These are phyloP conservation scores for Colletotrichum sp. DNA, from an alignment of 2,329 filamentous ascomycete genomes.

Conservation along the genomic window DNA sequence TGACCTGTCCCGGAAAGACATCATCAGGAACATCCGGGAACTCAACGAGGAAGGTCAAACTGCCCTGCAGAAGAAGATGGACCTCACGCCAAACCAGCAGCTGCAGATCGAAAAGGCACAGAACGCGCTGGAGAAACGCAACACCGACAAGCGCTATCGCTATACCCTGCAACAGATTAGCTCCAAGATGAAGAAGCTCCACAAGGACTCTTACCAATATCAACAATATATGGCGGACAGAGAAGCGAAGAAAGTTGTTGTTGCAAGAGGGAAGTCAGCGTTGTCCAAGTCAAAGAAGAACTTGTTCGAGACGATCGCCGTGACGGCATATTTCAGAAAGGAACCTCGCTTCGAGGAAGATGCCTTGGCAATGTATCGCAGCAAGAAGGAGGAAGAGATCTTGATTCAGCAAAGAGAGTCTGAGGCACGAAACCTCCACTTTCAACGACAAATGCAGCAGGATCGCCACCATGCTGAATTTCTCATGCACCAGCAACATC, in stretches of 20 bases:
- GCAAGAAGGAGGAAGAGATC: not conserved
- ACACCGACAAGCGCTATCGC: slow-evolving; percentile 42
- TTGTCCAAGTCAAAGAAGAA: slow-evolving; percentile 29
- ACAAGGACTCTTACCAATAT: slow-evolving; percentile 18
- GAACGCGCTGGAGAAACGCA: slow-evolving; percentile 34
- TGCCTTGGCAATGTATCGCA: slow-evolving; percentile 28
- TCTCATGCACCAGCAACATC: not conserved
- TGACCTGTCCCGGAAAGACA: slow-evolving; percentile 42
- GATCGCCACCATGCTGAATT: not conserved
- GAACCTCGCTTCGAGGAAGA: slow-evolving; percentile 37
- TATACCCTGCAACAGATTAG: slow-evolving; percentile 51
- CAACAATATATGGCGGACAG: slow-evolving; percentile 1
- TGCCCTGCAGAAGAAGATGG: slow-evolving; percentile 42
- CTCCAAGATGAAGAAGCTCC: slow-evolving; percentile 35
- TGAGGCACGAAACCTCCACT: slow-evolving; percentile 11
- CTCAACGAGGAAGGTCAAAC: slow-evolving; percentile 37
- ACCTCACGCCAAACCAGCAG: slow-evolving; percentile 39
- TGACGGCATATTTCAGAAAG: slow-evolving; percentile 53
- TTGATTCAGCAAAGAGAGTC: slow-evolving; percentile 18
- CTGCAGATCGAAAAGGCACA: slow-evolving; percentile 46
- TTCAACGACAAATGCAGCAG: not conserved
- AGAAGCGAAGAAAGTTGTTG: not conserved
- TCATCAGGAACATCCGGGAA: slow-evolving; percentile 37
- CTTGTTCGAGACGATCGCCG: slow-evolving; percentile 39
- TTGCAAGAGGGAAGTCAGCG: not conserved